Conservation (phyloP, 257 asterid species). For the Phtheirospermum japonicum region DNA sequence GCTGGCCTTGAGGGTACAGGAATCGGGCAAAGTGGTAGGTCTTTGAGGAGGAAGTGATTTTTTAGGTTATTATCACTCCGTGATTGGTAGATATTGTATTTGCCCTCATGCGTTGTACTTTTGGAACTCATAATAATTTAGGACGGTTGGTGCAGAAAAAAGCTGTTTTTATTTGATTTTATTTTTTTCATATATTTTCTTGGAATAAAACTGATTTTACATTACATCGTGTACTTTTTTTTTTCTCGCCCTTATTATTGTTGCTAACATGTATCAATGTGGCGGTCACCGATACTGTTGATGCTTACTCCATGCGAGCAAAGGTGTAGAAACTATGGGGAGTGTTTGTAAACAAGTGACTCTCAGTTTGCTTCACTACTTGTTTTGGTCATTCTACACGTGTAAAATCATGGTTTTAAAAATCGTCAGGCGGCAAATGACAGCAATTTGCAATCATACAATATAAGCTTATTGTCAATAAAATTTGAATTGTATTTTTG, state of each 20-base stretch:
- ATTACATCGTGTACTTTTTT: background rate
- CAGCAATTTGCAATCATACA: too few species aligned
- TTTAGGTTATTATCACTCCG: background rate
- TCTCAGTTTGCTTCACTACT: too few species aligned
- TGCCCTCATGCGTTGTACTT: slow-evolving; percentile 20
- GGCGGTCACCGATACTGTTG: too few species aligned
- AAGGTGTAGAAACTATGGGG: too few species aligned
- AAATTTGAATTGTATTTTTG: too few species aligned
- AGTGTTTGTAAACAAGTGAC: too few species aligned
- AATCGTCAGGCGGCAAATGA: too few species aligned
- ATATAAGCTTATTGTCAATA: too few species aligned
- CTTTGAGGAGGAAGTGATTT: slow-evolving; percentile 57
- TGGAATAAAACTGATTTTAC: slow-evolving; percentile 26
- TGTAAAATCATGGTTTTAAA: too few species aligned
- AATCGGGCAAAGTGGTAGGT: slow-evolving; percentile 79
- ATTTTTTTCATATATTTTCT: background rate
- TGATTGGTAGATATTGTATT: slow-evolving; percentile 9
- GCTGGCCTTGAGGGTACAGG: slow-evolving; percentile 82
- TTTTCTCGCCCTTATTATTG: background rate
- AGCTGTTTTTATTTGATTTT: background rate
- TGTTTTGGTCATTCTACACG: too few species aligned
- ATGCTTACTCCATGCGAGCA: too few species aligned
- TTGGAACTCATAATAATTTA: background rate
- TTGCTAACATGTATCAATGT: background rate
- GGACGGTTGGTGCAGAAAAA: slow-evolving; percentile 7